A percentile compares a stretch with the other conserved stretches of the same genome.
Evolutionary conservation across 225 moss, liverwort and hornwort genomes (phyloP).

Genomic region (Asterella californica): DNA sequence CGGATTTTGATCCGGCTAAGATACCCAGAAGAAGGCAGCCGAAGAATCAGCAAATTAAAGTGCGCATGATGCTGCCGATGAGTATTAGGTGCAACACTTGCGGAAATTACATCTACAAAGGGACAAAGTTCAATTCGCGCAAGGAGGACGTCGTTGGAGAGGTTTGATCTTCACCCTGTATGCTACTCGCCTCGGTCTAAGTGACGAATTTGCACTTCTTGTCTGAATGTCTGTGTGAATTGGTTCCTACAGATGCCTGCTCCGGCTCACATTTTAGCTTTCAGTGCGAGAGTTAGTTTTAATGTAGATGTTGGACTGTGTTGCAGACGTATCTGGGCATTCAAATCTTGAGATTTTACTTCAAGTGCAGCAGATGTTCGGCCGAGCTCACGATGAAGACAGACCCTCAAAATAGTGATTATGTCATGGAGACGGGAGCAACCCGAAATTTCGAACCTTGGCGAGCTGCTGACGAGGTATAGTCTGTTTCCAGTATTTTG

Average conservation of each 20-base stretch:
- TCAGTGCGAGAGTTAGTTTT: not conserved
- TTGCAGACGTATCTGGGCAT: constrained; percentile 78
- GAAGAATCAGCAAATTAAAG: constrained; percentile 78
- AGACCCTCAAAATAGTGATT: constrained; percentile 87
- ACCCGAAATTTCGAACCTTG: constrained; percentile 90
- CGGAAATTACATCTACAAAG: constrained; percentile 89
- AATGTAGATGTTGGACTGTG: not conserved
- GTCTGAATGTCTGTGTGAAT: not conserved
- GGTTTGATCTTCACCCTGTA: constrained; percentile 24
- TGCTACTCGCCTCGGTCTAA: not conserved
- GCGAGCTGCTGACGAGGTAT: constrained; percentile 89
- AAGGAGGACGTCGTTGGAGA: constrained; percentile 73
- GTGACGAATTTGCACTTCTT: not conserved
- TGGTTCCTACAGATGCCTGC: not conserved
- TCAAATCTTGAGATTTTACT: constrained; percentile 78
- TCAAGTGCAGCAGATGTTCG: constrained; percentile 83
- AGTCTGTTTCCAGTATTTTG: not conserved
- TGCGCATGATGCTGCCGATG: constrained; percentile 93
- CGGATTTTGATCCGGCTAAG: constrained; percentile 90
- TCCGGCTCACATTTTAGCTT: not conserved
- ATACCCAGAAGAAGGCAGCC: constrained; percentile 77
- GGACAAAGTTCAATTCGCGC: constrained; percentile 83
- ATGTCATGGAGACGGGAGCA: constrained; percentile 82
- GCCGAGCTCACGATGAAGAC: constrained; percentile 85
- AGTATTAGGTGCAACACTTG: constrained; percentile 85